Percentiles rank a stretch among this genome's conserved stretches.
Evolutionary conservation across 306 rosid species (phyloP).

Genomic region (Sicyos baderoa): DNA sequence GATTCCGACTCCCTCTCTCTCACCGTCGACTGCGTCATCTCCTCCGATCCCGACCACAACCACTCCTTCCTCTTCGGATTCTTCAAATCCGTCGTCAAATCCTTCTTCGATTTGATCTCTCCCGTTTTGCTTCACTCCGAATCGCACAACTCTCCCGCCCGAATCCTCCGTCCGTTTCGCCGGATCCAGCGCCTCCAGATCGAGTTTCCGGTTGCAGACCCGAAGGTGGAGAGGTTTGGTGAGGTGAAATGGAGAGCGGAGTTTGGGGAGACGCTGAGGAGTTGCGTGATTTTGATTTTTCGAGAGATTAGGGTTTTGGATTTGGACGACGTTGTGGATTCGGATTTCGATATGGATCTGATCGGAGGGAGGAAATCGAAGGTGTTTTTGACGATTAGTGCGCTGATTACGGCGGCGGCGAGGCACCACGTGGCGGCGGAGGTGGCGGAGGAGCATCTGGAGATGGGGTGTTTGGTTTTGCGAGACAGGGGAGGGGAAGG

Average conservation of each 20-base stretch:
- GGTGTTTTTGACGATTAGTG: conserved; percentile 38
- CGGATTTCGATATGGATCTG: conserved; percentile 16
- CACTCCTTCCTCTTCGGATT: conserved; percentile 19
- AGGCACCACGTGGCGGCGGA: conserved; percentile 39
- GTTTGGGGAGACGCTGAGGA: conserved; percentile 28
- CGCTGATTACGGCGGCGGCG: conserved; percentile 39
- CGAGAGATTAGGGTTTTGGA: conserved; percentile 8
- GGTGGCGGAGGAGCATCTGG: conserved; percentile 28
- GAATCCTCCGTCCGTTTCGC: conserved; percentile 37
- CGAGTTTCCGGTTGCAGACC: conserved; percentile 34
- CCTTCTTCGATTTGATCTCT: conserved; percentile 26
- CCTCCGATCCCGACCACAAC: conserved; percentile 20
- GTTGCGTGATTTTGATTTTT: conserved; percentile 37
- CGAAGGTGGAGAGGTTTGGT: conserved; percentile 24
- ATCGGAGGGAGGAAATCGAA: conserved; percentile 31
- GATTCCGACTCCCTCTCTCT: conserved; percentile 31
- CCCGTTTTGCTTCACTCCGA: not conserved
- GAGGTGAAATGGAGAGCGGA: conserved; percentile 39
- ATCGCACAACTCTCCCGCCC: conserved; percentile 27
- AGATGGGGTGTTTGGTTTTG: conserved; percentile 27
- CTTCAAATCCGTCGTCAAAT: conserved; percentile 27
- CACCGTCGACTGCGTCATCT: conserved; percentile 37
- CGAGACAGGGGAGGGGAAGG: conserved; percentile 41
- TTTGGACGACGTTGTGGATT: not conserved
- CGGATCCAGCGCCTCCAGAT: conserved; percentile 27